These are phyloP conservation scores for Astraeus odoratus DNA, from an alignment of 768 basidiomycete species.

Conservation along the genomic window DNA sequence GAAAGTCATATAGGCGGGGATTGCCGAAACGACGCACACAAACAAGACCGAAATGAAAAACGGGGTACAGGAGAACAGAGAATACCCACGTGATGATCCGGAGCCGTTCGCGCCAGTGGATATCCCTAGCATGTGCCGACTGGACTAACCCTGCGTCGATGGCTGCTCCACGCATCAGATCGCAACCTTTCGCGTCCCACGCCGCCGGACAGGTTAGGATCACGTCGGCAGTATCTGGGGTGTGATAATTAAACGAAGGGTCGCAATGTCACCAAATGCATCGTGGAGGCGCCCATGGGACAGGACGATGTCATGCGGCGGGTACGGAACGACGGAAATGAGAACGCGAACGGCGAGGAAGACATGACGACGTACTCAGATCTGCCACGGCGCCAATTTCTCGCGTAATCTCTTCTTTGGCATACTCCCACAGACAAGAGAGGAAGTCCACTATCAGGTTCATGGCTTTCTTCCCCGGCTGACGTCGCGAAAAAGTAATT, in stretches of 20 bases:
- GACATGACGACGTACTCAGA: constrained; percentile 48
- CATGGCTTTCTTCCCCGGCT: constrained; percentile 70
- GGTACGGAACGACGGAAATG: not conserved
- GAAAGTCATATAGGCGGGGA: not conserved
- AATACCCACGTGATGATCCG: constrained; percentile 64
- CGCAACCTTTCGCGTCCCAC: constrained; percentile 83
- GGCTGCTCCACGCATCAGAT: constrained; percentile 81
- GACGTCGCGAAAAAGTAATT: constrained; percentile 9
- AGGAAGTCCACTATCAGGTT: constrained; percentile 84
- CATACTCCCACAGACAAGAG: constrained; percentile 79
- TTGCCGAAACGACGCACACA: not conserved
- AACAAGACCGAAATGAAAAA: not conserved
- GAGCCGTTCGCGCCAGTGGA: constrained; percentile 72
- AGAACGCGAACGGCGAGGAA: not conserved
- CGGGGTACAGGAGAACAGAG: constrained; percentile 2
- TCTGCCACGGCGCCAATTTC: constrained; percentile 85
- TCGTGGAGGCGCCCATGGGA: not conserved
- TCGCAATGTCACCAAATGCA: not conserved
- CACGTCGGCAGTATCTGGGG: constrained; percentile 70
- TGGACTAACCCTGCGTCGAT: constrained; percentile 76
- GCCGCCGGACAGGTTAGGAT: constrained; percentile 86
- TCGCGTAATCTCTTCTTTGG: constrained; percentile 78
- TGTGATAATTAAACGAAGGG: not conserved
- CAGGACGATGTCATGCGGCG: not conserved
- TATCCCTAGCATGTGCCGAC: constrained; percentile 61